phyloP scores from a whole-genome alignment of 2,329 filamentous ascomycete genomes.

The Fusarium duplospermum region DNA sequence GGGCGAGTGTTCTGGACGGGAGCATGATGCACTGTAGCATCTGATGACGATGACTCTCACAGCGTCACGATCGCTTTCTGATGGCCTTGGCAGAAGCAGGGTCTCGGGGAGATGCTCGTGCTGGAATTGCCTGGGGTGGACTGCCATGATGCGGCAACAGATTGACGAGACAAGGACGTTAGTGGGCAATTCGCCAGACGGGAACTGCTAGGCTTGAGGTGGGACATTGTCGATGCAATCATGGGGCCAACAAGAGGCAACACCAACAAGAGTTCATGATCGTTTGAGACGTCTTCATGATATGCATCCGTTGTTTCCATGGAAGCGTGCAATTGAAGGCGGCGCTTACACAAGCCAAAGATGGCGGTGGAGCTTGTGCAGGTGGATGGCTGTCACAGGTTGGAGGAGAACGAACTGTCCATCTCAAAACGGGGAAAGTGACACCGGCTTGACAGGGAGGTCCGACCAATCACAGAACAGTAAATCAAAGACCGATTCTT shows the following conservation, averaged over 20 bases:
- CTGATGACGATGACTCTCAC: constrained; percentile 13
- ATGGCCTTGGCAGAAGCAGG: constrained; percentile 39
- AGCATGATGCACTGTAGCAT: constrained; percentile 11
- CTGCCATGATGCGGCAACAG: not conserved
- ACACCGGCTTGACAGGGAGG: constrained; percentile 11
- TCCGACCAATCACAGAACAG: constrained; percentile 20
- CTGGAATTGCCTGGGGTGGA: constrained; percentile 32
- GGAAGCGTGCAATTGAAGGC: not conserved
- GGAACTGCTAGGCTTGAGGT: not conserved
- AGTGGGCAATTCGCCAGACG: not conserved
- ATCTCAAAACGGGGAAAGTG: constrained; percentile 30
- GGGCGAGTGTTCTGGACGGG: constrained; percentile 27
- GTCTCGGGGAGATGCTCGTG: constrained; percentile 27
- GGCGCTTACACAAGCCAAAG: constrained; percentile 31
- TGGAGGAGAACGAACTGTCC: constrained; percentile 21
- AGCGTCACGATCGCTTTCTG: constrained; percentile 35
- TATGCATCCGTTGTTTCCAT: not conserved
- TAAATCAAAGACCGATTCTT: constrained; percentile 19
- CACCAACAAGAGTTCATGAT: constrained; percentile 26
- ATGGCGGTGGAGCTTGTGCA: constrained; percentile 28
- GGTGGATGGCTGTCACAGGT: constrained; percentile 18
- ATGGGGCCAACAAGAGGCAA: not conserved
- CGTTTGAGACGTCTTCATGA: constrained; percentile 21
- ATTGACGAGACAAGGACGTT: constrained; percentile 3
- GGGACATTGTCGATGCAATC: not conserved